Percentiles rank a stretch among this genome's conserved stretches.
phyloP scores from a whole-genome alignment of 305 asterid species.

The Fraxinus greggii region DNA sequence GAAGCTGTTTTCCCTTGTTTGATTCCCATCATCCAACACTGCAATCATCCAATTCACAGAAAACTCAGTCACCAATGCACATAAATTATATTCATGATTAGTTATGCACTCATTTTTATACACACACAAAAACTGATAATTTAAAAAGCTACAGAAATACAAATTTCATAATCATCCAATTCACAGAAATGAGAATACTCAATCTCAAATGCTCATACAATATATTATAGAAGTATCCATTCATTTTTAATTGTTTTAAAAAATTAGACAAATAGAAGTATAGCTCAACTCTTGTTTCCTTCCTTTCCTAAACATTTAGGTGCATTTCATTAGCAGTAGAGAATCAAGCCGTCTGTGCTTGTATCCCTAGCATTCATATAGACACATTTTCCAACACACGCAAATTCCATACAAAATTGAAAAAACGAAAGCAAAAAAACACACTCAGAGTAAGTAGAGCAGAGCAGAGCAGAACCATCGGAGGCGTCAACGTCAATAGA shows the following conservation, averaged over 20 bases:
- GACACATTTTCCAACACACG: not conserved
- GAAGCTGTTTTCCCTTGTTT: slow-evolving; percentile 83
- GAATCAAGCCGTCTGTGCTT: not conserved
- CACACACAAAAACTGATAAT: not conserved
- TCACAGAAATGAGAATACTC: not conserved
- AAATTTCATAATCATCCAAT: slow-evolving; percentile 34
- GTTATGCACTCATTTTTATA: not conserved
- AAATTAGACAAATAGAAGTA: not conserved
- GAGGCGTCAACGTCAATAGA: slow-evolving; percentile 88
- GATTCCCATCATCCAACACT: slow-evolving; percentile 89
- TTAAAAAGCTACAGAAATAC: not conserved
- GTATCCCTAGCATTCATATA: not conserved
- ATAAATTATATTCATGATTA: not conserved
- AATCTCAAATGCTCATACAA: not conserved
- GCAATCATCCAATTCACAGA: slow-evolving; percentile 31
- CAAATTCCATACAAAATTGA: not conserved
- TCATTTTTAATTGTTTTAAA: not conserved
- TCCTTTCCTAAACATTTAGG: not conserved
- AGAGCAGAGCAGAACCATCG: slow-evolving; percentile 49
- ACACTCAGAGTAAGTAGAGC: not conserved
- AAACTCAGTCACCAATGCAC: slow-evolving; percentile 5
- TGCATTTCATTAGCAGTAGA: not conserved
- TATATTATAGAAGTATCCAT: not conserved
- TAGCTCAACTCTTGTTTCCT: not conserved
- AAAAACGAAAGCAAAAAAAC: not conserved